Conservation (phyloP, 2,329 filamentous ascomycete genomes). For the Simplicillium aogashimaense region DNA sequence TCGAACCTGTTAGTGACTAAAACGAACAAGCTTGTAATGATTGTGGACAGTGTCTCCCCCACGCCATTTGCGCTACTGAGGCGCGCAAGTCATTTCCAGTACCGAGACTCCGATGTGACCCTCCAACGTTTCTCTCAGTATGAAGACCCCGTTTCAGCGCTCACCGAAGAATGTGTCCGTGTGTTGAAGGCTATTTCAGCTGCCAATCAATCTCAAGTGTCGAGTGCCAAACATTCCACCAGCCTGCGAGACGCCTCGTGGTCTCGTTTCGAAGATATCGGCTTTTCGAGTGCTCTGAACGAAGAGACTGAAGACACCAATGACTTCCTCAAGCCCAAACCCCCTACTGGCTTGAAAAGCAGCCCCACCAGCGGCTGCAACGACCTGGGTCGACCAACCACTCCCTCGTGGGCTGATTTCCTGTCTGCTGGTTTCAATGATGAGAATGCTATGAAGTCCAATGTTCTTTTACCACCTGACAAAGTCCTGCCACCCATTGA, state of each 20-base stretch:
- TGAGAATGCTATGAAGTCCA: slow-evolving; percentile 52
- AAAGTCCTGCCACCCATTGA: slow-evolving; percentile 83
- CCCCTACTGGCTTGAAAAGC: slow-evolving; percentile 43
- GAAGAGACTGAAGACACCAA: slow-evolving; percentile 57
- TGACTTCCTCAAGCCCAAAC: slow-evolving; percentile 21
- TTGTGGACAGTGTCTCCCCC: slow-evolving; percentile 88
- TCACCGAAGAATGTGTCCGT: slow-evolving; percentile 89
- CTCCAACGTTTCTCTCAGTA: slow-evolving; percentile 79
- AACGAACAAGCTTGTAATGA: slow-evolving; percentile 90
- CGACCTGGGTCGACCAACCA: slow-evolving; percentile 72
- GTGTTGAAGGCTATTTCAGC: slow-evolving; percentile 83
- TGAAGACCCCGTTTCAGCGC: slow-evolving; percentile 75
- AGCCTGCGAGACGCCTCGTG: slow-evolving; percentile 78
- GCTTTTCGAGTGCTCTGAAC: slow-evolving; percentile 69
- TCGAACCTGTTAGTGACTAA: slow-evolving; percentile 67
- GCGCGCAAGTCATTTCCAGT: slow-evolving; percentile 89
- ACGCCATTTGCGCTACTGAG: slow-evolving; percentile 87
- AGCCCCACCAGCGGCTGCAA: slow-evolving; percentile 58
- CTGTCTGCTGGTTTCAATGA: slow-evolving; percentile 88
- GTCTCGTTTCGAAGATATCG: slow-evolving; percentile 94
- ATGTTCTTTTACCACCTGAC: slow-evolving; percentile 78
- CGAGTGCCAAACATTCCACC: slow-evolving; percentile 60
- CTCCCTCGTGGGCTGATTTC: slow-evolving; percentile 97
- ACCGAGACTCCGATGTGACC: slow-evolving; percentile 78
- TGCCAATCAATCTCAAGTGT: slow-evolving; percentile 74